Evolutionary conservation across 208 protist genomes (phyloP).

Genomic region (Leishmania aethiopica): DNA sequence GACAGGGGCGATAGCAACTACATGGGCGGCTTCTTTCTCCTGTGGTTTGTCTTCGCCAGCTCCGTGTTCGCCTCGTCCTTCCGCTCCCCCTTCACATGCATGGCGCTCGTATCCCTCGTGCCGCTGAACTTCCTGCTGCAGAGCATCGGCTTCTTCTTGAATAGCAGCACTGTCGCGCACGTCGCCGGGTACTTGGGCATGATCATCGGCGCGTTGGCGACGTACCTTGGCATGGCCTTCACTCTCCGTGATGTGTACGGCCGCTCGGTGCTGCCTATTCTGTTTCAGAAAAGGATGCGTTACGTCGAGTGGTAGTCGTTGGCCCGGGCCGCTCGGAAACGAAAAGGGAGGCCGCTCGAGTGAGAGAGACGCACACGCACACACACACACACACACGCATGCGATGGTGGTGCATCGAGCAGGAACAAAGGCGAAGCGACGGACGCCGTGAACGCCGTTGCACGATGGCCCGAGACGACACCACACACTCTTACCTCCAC

Average conservation of each 20-base stretch:
- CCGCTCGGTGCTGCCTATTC: conserved; percentile 36
- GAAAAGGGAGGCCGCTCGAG: neutral
- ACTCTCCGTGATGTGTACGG: conserved; percentile 51
- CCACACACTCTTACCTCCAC: neutral
- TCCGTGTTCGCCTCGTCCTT: conserved; percentile 27
- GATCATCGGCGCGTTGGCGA: conserved; percentile 43
- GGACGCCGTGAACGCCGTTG: neutral
- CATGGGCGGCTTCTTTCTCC: conserved; percentile 27
- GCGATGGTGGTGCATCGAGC: no score
- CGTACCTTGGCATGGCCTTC: conserved; percentile 58
- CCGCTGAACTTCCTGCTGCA: conserved; percentile 36
- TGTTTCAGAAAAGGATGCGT: conserved; percentile 34
- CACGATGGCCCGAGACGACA: neutral
- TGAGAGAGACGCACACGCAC: no score
- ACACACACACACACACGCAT: neutral
- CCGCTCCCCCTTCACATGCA: conserved; percentile 31
- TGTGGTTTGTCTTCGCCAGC: conserved; percentile 31
- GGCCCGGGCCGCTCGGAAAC: neutral
- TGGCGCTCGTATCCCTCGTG: conserved; percentile 33
- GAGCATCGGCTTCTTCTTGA: conserved; percentile 30
- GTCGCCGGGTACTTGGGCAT: conserved; percentile 59
- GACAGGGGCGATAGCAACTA: conserved; percentile 16
- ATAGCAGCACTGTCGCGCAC: conserved; percentile 20
- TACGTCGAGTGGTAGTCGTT: conserved; percentile 31
- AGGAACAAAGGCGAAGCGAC: no score